Conservation (phyloP, 192 early-diverging fungal species). For the Podila epigama region DNA sequence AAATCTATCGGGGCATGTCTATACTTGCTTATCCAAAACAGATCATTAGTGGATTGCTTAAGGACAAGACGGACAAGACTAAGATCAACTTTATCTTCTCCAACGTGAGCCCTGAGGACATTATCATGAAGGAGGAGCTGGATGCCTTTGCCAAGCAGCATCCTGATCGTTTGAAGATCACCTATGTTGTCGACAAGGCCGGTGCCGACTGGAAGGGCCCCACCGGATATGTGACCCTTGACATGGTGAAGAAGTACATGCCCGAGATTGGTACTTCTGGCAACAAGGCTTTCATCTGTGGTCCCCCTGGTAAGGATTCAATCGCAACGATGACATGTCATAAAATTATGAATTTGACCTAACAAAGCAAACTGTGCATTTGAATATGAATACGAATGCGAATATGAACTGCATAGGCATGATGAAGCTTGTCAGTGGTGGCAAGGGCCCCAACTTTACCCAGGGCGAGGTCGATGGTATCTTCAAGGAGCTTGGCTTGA, state of each 20-base stretch:
- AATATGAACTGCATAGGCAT: constrained; percentile 55
- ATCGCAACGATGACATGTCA: too few species aligned
- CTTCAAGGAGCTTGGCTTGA: constrained; percentile 82
- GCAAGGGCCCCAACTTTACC: constrained; percentile 80
- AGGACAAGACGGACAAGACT: constrained; percentile 72
- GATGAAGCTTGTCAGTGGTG: constrained; percentile 75
- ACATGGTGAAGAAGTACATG: constrained; percentile 72
- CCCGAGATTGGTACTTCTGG: constrained; percentile 68
- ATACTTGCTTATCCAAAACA: constrained; percentile 42
- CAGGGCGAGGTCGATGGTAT: constrained; percentile 88
- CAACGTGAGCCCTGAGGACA: constrained; percentile 74
- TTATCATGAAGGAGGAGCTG: constrained; percentile 70
- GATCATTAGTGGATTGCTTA: constrained; percentile 68
- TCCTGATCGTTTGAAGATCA: constrained; percentile 70
- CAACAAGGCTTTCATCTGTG: constrained; percentile 52
- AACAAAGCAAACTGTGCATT: too few species aligned
- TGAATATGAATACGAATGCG: too few species aligned
- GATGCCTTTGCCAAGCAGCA: constrained; percentile 62
- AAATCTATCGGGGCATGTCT: background rate
- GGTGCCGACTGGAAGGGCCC: constrained; percentile 73
- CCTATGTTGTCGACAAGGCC: constrained; percentile 71
- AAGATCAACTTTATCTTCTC: constrained; percentile 76
- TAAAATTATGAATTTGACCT: too few species aligned
- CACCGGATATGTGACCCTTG: constrained; percentile 77
- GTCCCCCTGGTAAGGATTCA: constrained; percentile 23